Evolutionary conservation across 2,329 filamentous ascomycete species (phyloP), one percentile per base, ranked within the genome.

Genomic region (Fusarium miscanthi): DNA sequence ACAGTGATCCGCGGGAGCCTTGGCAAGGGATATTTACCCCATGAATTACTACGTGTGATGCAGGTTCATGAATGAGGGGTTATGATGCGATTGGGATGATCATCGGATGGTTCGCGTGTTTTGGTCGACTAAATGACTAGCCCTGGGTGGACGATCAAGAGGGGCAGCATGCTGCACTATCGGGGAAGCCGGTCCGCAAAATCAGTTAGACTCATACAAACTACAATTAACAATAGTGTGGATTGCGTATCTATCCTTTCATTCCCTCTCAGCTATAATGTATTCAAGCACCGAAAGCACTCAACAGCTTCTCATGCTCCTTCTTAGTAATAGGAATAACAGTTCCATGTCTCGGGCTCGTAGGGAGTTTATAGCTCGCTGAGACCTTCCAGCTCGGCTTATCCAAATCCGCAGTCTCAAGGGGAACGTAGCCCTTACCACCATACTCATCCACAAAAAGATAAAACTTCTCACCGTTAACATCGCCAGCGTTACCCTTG

Each of bases 391-490:
- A 88, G 11, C 76, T 64, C 0, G 86, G 86, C 17, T 83, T 85
- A 16, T 83, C 80, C 48, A 88, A 84, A 52, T 88, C 82, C 1
- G 75, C 70, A 0, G 87, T 87, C 78, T 87, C 85, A 1, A 89
- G 81, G 0, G 87, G 87, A 16, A 89, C 85, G 70, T 88, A 89
- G 1, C 86, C 86, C 7, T 86, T 82, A 7, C 82, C 83, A 4
- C 76, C 80, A 60, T 87, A 88, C 70, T 89, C 87, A 49, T 89
- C 87, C 1, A 88, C 85, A 49, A 88, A 88, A 1, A 89, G 83
- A 70, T 87, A 88, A 70, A 83, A 88, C 75, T 87, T 88, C 21
- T 87, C 81, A 13, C 87, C 87, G 59, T 87, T 81, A 7, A 82
- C 81, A 66, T 89, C 87, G 0, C 78, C 79, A 0, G 84, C 76